Conservation (phyloP, 345 rosid species). For the Salix dunnii region DNA sequence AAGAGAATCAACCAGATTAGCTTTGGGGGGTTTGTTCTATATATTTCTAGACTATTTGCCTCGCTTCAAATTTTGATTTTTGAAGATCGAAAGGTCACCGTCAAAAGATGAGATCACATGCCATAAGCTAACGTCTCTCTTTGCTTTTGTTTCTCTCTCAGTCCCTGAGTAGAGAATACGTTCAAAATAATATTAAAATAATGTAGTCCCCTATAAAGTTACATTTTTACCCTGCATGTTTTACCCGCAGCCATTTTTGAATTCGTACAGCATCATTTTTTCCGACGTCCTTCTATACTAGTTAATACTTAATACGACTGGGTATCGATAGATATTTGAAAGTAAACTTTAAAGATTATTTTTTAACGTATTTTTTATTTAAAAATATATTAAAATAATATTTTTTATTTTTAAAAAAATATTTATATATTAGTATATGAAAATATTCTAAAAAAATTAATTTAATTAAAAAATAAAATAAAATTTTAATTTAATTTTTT, state of each 20-base stretch:
- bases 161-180: conserved; percentile 25
- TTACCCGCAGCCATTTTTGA: not conserved
- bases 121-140: conserved; percentile 50
- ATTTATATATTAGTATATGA: no score
- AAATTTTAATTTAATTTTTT: no score
- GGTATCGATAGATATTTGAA: not conserved
- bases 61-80: conserved; percentile 35
- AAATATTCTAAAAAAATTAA: no score
- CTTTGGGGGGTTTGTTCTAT: not conserved
- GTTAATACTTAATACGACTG: not conserved
- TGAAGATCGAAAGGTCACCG: conserved; percentile 26
- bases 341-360: not conserved
- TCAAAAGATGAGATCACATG: conserved; percentile 27
- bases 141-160: conserved; percentile 9
- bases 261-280: not conserved
- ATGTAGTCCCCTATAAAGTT: not conserved
- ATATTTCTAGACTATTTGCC: conserved; percentile 15
- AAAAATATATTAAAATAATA: no score
- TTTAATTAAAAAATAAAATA: no score
- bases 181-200: conserved; percentile 46
- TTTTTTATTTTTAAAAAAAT: no score
- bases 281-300: not conserved
- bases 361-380: no score
- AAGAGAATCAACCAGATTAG: not conserved
- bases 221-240: conserved; percentile 4